phyloP scores from a whole-genome alignment of 1,284 basidiomycete genomes.

The Microbotryum intermedium region DNA sequence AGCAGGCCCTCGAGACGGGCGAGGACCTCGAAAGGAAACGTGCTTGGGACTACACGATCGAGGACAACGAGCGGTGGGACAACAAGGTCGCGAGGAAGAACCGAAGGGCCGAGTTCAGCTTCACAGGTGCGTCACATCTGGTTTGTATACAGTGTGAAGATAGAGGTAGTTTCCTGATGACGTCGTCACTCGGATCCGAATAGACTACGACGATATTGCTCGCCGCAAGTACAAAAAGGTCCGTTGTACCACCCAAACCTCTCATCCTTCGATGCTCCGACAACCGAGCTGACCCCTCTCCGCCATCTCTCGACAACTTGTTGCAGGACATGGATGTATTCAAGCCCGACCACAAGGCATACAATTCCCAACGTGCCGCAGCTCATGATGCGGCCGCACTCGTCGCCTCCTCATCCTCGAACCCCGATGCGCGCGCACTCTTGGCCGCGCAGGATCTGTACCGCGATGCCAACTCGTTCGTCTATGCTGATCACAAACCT shows the following conservation, averaged over 20 bases:
- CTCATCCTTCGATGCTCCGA: background rate
- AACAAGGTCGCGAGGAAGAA: constrained; percentile 68
- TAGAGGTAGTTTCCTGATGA: background rate
- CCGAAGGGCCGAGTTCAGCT: constrained; percentile 67
- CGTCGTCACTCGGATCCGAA: background rate
- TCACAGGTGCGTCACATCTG: constrained; percentile 50
- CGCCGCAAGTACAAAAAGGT: constrained; percentile 71
- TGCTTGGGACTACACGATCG: constrained; percentile 89
- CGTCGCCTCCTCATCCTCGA: constrained; percentile 23
- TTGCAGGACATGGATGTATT: constrained; percentile 66
- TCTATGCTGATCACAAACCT: constrained; percentile 79
- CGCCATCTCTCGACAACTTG: background rate
- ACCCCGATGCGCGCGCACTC: constrained; percentile 39
- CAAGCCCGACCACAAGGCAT: constrained; percentile 74
- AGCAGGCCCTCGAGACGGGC: constrained; percentile 77
- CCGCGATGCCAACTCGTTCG: constrained; percentile 76
- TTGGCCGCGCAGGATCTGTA: constrained; percentile 64
- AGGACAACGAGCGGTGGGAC: constrained; percentile 92
- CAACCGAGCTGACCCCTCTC: background rate
- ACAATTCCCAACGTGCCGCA: constrained; percentile 77
- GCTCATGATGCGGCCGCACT: constrained; percentile 42
- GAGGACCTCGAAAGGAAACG: constrained; percentile 62
- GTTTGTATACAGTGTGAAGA: constrained; percentile 31
- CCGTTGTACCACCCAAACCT: background rate
- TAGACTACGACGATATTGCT: constrained; percentile 83